A percentile compares a stretch with the other conserved stretches of the same genome.
phyloP scores from a whole-genome alignment of 495 filamentous ascomycete genomes.

The Penicillium pancosmium region DNA sequence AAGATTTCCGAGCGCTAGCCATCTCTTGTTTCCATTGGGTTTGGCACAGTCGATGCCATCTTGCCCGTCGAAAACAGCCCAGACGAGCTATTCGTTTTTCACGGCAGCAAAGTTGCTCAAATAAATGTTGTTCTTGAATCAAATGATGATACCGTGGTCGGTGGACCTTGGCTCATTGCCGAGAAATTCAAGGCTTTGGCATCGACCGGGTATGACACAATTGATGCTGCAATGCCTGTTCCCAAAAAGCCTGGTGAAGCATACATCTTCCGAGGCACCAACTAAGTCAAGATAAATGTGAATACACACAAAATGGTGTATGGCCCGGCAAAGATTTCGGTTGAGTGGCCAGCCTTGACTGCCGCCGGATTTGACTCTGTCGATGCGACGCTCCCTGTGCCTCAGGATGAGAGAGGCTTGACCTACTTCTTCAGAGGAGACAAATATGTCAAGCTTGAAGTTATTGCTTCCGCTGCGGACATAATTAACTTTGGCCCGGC shows the following conservation, averaged over 20 bases:
- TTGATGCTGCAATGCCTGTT: conserved; percentile 18
- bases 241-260: conserved; percentile 11
- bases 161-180: conserved; percentile 14
- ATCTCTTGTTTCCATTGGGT: conserved; percentile 34
- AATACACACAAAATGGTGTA: conserved; percentile 13
- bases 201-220: conserved; percentile 16
- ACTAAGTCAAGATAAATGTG: conserved; percentile 16
- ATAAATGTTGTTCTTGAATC: conserved; percentile 14
- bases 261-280: conserved; percentile 19
- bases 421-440: conserved; percentile 18
- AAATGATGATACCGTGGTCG: conserved; percentile 7
- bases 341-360: conserved; percentile 17
- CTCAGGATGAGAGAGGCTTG: not conserved
- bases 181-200: conserved; percentile 11
- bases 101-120: conserved; percentile 7
- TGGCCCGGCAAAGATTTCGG: conserved; percentile 8
- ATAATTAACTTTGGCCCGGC: conserved; percentile 5
- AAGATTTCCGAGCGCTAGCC: conserved; percentile 40
- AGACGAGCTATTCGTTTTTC: conserved; percentile 16
- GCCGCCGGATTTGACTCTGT: conserved; percentile 15
- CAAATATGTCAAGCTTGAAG: conserved; percentile 18
- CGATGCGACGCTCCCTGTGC: conserved; percentile 17
- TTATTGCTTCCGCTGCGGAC: conserved; percentile 14
- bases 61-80: conserved; percentile 5
- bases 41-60: conserved; percentile 18